These are phyloP conservation scores for Coemansia sp. DNA, from an alignment of 192 early-diverging fungal species.

Conservation along the genomic window DNA sequence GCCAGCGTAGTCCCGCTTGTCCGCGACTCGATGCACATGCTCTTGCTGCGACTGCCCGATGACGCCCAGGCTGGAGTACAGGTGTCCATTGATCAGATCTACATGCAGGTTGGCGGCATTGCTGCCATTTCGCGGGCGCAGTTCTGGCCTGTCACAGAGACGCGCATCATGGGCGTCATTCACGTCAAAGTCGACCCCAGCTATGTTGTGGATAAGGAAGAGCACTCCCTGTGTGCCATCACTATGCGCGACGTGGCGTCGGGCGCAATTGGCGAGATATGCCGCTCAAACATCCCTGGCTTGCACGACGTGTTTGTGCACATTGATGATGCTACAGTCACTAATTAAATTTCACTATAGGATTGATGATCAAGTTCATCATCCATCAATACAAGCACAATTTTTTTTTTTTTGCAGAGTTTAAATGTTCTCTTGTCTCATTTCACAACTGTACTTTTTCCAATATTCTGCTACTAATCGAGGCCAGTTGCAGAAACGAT, in stretches of 20 bases:
- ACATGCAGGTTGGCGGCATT: conserved; percentile 5
- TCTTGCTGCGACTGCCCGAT: conserved; percentile 48
- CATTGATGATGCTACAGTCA: conserved; percentile 4
- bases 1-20: conserved; percentile 84
- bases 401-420: conserved; percentile 1
- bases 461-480: background rate
- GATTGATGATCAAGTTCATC: background rate
- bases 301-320: conserved; percentile 44
- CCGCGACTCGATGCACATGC: conserved; percentile 61
- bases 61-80: conserved; percentile 33
- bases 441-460: background rate
- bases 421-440: background rate
- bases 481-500: background rate
- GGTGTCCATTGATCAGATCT: conserved; percentile 19
- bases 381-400: background rate
- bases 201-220: conserved; percentile 12
- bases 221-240: conserved; percentile 20
- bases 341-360: background rate
- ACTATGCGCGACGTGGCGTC: conserved; percentile 17
- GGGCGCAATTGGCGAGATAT: conserved; percentile 15
- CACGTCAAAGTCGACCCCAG: conserved; percentile 20
- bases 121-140: conserved; percentile 22
- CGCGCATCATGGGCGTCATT: conserved; percentile 37
- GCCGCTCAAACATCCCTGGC: conserved; percentile 26
- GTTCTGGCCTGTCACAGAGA: conserved; percentile 53